These are phyloP conservation scores for Malassezia nana DNA, from an alignment of 1,284 basidiomycete genomes.

Conservation along the genomic window DNA sequence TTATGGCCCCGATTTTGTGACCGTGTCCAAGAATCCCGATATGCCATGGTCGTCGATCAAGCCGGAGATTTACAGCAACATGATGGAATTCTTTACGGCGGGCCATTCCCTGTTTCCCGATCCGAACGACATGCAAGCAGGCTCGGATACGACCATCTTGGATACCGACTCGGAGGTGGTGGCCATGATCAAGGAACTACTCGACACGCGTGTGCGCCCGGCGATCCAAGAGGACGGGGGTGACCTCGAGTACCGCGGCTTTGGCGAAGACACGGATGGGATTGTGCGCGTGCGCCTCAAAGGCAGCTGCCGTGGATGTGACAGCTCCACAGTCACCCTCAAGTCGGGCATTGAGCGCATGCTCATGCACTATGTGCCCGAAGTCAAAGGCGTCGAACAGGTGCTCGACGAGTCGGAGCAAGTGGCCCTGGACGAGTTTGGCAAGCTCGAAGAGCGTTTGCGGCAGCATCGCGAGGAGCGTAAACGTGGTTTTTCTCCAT, in stretches of 20 bases:
- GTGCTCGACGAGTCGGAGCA: conserved; percentile 80
- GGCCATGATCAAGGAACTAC: conserved; percentile 95
- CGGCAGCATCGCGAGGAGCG: conserved; percentile 37
- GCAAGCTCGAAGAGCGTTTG: conserved; percentile 75
- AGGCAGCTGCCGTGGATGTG: conserved; percentile 90
- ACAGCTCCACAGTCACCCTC: conserved; percentile 81
- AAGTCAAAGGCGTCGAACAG: conserved; percentile 94
- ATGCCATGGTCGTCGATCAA: conserved; percentile 81
- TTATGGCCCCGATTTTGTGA: conserved; percentile 96
- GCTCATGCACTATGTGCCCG: conserved; percentile 98
- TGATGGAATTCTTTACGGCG: conserved; percentile 96
- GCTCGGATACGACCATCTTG: conserved; percentile 87
- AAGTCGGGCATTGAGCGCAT: conserved; percentile 73
- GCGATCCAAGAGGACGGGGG: conserved; percentile 94
- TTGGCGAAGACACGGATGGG: conserved; percentile 54
- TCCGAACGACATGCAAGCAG: conserved; percentile 55
- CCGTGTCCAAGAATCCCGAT: conserved; percentile 81
- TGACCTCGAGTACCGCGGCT: conserved; percentile 74
- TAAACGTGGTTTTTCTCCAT: conserved; percentile 30
- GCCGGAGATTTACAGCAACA: conserved; percentile 92
- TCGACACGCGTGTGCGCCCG: conserved; percentile 87
- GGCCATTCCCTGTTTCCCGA: conserved; percentile 71
- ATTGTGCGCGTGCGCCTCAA: conserved; percentile 72
- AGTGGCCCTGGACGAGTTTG: conserved; percentile 78
- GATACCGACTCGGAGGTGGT: conserved; percentile 95